Base-by-base conservation (phyloP, 2,329 filamentous ascomycete genomes). In the Bipolaris cookei region DNA sequence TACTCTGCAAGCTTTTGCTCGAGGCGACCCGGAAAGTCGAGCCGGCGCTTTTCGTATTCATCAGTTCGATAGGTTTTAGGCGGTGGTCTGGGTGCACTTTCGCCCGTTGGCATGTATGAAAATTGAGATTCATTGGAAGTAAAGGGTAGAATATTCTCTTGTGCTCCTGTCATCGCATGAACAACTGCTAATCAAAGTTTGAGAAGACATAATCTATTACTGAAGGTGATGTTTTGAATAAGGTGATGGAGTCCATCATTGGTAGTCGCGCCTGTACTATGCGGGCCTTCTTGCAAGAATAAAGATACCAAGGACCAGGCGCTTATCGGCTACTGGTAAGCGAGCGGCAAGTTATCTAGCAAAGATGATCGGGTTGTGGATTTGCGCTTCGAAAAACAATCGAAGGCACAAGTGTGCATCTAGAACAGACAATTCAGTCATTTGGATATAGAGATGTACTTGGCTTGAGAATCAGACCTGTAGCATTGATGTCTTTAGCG, bases 1-100 rank as follows among this genome's bases (percentile, higher is more conserved):
- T 67, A 70, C 4, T 57, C 23, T 20, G 67, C 66, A 6, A 73
- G 38, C 41, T 61, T 70, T 30, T 50, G 56, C 32, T 71, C 70
- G 6, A 72, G 46, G 2, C 62, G 64, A 16, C 66, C 61, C 0
- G 61, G 32, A 10, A 72, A 32, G 25, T 72, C 59, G 0, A 68
- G 42, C 3, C 55, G 50, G 1, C 43, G n/a, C n/a, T 54, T 52
- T 2, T 51, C 44, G 6, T 53, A 25, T 2, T 13, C 7, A 6
- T 44, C 38, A 1, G 42, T 2, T 45, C 38, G 47, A 32, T 51
- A 54, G 14, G 47, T 48, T 0, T 46, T 45, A 14, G 42, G 21
- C 4, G 52, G 25, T 20, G 2, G 10, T 2, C 7, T 39, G 5
- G 32, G 14, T 8, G 10, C 14, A 37, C 18, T 8, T 28, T 16